Evolutionary conservation across 371 early-diverging fungal genomes (phyloP).

Genomic region (Mucor mucedo): DNA sequence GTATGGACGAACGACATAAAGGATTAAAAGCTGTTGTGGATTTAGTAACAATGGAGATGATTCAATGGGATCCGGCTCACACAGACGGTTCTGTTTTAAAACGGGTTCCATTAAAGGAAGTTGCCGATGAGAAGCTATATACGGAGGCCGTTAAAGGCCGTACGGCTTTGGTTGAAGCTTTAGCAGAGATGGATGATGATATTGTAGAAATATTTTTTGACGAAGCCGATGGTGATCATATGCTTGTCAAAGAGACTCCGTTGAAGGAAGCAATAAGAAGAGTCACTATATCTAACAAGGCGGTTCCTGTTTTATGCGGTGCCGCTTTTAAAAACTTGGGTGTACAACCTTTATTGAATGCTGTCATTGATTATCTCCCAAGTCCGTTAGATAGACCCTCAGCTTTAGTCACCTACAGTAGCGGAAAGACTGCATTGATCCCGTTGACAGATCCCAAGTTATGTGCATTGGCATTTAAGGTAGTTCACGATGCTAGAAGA

Average conservation of each 20-base stretch:
- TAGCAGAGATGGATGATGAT: conserved; percentile 86
- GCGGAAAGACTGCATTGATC: conserved; percentile 37
- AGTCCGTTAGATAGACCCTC: conserved; percentile 76
- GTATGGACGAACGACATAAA: conserved; percentile 29
- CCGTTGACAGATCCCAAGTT: conserved; percentile 58
- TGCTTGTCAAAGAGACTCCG: conserved; percentile 61
- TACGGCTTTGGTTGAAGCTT: conserved; percentile 76
- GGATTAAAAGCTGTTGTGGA: conserved; percentile 75
- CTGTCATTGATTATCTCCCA: conserved; percentile 88
- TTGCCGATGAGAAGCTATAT: conserved; percentile 34
- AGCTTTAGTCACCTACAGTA: conserved; percentile 58
- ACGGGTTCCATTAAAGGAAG: conserved; percentile 32
- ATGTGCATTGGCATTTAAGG: conserved; percentile 94
- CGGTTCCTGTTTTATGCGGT: conserved; percentile 89
- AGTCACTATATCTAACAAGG: conserved; percentile 68
- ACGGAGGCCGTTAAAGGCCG: conserved; percentile 62
- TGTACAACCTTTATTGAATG: conserved; percentile 92
- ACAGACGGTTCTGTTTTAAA: conserved; percentile 59
- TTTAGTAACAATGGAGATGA: conserved; percentile 73
- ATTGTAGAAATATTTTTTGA: conserved; percentile 85
- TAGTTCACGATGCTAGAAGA: conserved; percentile 80
- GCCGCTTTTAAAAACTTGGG: conserved; percentile 90
- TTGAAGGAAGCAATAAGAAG: conserved; percentile 75
- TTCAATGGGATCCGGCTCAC: conserved; percentile 65
- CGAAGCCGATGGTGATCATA: conserved; percentile 69